Percentiles rank a stretch among this genome's conserved stretches.
phyloP scores from a whole-genome alignment of 208 protist species.

The Leishmania guyanensis region DNA sequence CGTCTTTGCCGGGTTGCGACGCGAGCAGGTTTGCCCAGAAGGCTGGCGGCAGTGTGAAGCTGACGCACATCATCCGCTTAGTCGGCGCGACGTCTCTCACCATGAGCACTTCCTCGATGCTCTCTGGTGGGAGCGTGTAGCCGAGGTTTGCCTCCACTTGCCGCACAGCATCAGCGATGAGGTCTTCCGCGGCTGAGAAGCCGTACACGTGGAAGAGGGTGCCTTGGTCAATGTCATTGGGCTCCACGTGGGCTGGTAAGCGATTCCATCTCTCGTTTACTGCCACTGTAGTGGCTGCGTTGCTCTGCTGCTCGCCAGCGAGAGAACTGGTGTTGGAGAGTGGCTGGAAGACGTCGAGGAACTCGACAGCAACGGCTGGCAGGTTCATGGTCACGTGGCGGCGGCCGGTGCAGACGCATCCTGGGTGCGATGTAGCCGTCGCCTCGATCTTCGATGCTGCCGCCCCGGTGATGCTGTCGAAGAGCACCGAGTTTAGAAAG shows the following conservation, averaged over 20 bases:
- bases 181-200: slow-evolving; percentile 77
- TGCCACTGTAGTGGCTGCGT: neutral
- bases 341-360: slow-evolving; percentile 91
- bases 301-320: neutral
- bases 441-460: no score
- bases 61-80: slow-evolving; percentile 96
- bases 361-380: slow-evolving; percentile 95
- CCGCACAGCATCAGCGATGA: slow-evolving; percentile 60
- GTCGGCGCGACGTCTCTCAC: slow-evolving; percentile 95
- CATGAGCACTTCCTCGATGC: slow-evolving; percentile 69
- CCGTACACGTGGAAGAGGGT: slow-evolving; percentile 88
- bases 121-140: slow-evolving; percentile 45
- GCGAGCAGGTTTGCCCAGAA: slow-evolving; percentile 51
- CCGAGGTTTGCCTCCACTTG: slow-evolving; percentile 73
- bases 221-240: slow-evolving; percentile 24
- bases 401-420: slow-evolving; percentile 30
- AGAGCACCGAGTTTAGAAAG: slow-evolving; percentile 90
- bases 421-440: neutral
- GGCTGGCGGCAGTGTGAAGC: slow-evolving; percentile 86
- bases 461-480: slow-evolving; percentile 33
- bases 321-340: neutral
- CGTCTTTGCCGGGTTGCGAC: neutral
- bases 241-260: slow-evolving; percentile 10
- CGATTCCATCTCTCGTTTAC: slow-evolving; percentile 24
- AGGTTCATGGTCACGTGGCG: slow-evolving; percentile 97